Conservation (phyloP, 768 basidiomycete genomes). For the Phlebiopsis flavidoalba region DNA sequence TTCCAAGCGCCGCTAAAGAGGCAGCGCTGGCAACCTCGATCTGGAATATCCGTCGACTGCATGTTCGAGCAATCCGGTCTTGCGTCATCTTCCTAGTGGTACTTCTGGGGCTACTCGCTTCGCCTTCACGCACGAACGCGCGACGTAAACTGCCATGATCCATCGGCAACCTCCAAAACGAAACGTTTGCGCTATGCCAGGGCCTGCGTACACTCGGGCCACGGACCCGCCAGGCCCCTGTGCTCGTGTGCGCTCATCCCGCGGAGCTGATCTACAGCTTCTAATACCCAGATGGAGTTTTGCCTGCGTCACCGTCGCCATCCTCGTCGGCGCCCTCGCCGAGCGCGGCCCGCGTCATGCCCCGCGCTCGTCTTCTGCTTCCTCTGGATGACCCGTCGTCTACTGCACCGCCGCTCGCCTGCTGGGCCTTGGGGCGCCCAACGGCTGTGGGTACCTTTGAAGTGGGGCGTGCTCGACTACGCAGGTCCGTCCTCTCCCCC, state of each 20-base stretch:
- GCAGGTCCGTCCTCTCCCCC: conserved; percentile 52
- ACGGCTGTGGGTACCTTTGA: conserved; percentile 86
- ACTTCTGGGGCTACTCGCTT: conserved; percentile 79
- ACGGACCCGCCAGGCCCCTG: too few relatives aligned
- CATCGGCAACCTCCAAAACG: conserved; percentile 75
- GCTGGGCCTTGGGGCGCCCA: conserved; percentile 77
- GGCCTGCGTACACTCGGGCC: conserved; percentile 62
- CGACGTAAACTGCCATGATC: conserved; percentile 69
- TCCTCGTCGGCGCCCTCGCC: conserved; percentile 75
- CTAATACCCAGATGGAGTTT: conserved; percentile 89
- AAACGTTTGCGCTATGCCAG: conserved; percentile 79
- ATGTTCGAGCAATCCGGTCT: conserved; percentile 67
- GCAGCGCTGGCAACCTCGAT: conserved; percentile 69
- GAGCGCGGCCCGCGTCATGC: conserved; percentile 83
- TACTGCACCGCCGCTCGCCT: conserved; percentile 87
- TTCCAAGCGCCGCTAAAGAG: conserved; percentile 67
- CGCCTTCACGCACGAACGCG: conserved; percentile 72
- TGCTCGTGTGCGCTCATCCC: conserved; percentile 80
- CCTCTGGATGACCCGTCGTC: conserved; percentile 80
- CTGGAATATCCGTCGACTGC: conserved; percentile 71
- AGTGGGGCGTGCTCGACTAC: conserved; percentile 83
- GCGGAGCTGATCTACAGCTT: conserved; percentile 77
- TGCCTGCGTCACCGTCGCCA: conserved; percentile 74
- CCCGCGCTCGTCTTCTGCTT: conserved; percentile 79
- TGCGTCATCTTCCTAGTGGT: conserved; percentile 83